Base-by-base conservation (phyloP, 2,329 filamentous ascomycete genomes). In the Claviceps sp. region DNA sequence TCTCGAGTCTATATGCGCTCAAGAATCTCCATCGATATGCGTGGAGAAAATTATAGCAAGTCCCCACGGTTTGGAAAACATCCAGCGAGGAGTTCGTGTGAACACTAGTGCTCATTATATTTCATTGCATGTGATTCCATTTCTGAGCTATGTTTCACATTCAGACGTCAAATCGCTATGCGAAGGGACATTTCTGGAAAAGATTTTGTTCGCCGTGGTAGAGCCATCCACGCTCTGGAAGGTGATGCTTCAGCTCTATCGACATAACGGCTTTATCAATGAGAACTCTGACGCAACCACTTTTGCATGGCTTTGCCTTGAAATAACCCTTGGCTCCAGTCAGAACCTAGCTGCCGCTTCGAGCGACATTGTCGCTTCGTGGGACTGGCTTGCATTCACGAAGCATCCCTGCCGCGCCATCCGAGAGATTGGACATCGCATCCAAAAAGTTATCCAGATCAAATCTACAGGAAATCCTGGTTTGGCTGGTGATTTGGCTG, bases 381-480 rank as follows among this genome's bases (percentile, higher is more conserved):
- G 67, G 47, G 54, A 64, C 0, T 34, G 53, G 0, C 54, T 55
- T 5, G 50, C 59, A 0, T 56, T 68, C 22, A 59, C 67, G 1
- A 52, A 60, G 2, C 37, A 63, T 37, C 4, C 59, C 45, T 56
- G 53, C 2, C 56, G 61, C 9, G 48, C 57, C 5, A 62, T 61
- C 0, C 56, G 63, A 8, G 57, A 58, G 4, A 45, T 64, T 8
- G 64, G 58, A 0, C 68, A 70, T 52, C 65, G 60, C 20, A 71
- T 74, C 45, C 60, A 70, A 37, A 72, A 70, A 41, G 57, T 67
- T 1, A 50, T 74, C 5, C 55, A 64, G 20, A 52, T 67, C 42
- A 62, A 62, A 22, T 62, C 63, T 2, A 51, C 58, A 0, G 54
- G 55, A 0, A 42, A 50, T 0, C 8, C 34, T 13, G 40, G 9